These are phyloP conservation scores for Eugenia klotzschiana DNA, from an alignment of 441 rosid genomes.

Conservation along the genomic window DNA sequence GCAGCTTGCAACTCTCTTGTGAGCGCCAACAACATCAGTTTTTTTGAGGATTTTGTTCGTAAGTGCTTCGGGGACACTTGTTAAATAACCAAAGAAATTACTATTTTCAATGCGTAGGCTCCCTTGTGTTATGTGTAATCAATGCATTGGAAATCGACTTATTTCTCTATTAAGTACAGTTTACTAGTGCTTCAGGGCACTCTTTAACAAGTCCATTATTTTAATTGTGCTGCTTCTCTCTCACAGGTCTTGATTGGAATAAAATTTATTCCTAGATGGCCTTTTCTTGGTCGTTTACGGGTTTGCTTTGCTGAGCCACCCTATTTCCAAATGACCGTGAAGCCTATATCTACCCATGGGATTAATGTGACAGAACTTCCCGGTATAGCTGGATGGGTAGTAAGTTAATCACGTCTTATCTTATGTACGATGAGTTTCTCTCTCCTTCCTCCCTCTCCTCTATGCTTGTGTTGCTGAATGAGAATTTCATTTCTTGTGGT, in stretches of 20 bases:
- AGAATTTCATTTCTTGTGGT: constrained; percentile 1
- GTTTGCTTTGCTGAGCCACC: constrained; percentile 98
- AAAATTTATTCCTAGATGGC: constrained; percentile 75
- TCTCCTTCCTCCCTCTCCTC: not conserved
- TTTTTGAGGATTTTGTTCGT: not conserved
- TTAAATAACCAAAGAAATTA: not conserved
- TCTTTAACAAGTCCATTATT: not conserved
- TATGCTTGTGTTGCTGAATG: not conserved
- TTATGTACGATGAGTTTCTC: not conserved
- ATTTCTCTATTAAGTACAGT: not conserved
- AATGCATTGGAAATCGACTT: not conserved
- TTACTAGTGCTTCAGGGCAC: not conserved
- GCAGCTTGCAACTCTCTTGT: not conserved
- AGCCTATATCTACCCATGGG: constrained; percentile 63
- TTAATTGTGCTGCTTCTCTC: not conserved
- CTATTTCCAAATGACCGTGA: constrained; percentile 78
- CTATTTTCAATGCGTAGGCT: not conserved
- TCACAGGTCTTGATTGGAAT: constrained; percentile 77
- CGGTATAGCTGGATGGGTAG: constrained; percentile 96
- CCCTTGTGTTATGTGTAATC: not conserved
- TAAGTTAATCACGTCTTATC: constrained; percentile 22
- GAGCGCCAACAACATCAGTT: not conserved
- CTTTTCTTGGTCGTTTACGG: constrained; percentile 75
- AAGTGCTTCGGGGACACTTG: not conserved
- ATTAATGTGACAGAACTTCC: constrained; percentile 81